Evolutionary conservation across 257 asterid genomes (phyloP).

Genomic region (Orobanche coerulescens): DNA sequence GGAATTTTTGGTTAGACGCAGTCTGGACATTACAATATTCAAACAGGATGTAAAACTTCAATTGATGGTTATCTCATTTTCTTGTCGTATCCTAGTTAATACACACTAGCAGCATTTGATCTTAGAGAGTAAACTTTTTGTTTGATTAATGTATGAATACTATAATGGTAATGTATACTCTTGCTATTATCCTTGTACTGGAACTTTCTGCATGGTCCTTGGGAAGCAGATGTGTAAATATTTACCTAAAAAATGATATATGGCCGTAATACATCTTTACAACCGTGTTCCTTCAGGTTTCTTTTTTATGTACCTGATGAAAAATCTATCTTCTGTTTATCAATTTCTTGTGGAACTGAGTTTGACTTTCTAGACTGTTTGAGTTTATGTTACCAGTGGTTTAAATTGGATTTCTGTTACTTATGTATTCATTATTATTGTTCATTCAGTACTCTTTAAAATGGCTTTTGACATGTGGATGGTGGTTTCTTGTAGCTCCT

Average conservation of each 20-base stretch:
- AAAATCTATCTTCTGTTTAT: neutral
- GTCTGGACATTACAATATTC: neutral
- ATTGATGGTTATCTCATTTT: neutral
- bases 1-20: neutral
- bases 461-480: conserved; percentile 23
- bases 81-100: neutral
- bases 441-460: conserved; percentile 8
- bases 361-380: neutral
- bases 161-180: no score
- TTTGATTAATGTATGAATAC: no score
- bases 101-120: no score
- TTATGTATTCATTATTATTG: neutral
- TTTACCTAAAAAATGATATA: neutral
- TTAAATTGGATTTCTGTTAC: conserved; percentile 13
- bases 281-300: neutral
- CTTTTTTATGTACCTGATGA: conserved; percentile 9
- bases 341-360: conserved; percentile 3
- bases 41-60: neutral
- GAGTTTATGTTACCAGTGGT: conserved; percentile 5
- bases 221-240: no score
- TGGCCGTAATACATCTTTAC: neutral
- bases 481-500: conserved; percentile 68
- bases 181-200: no score
- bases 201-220: no score
- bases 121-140: no score